phyloP scores from a whole-genome alignment of 352 stramenopile genomes.

The Phytophthora fragariae region DNA sequence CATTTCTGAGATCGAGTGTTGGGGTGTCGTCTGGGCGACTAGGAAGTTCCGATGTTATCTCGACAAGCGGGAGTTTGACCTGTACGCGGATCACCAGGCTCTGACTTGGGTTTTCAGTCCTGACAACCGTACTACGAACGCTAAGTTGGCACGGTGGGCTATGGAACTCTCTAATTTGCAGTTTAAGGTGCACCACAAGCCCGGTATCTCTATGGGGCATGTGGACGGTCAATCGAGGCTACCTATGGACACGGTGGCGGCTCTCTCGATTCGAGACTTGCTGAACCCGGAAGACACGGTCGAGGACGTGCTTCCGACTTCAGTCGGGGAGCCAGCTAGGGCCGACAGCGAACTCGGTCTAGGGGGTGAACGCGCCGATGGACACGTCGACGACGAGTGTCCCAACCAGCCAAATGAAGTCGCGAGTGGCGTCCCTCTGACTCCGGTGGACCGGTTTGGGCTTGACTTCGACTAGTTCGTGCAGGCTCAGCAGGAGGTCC shows the following conservation, averaged over 20 bases:
- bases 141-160: slow-evolving; percentile 11
- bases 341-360: background rate
- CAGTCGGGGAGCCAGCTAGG: background rate
- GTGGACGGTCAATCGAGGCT: slow-evolving; percentile 8
- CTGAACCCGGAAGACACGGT: slow-evolving; percentile 1
- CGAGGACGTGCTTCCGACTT: no score
- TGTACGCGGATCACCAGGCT: background rate
- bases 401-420: background rate
- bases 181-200: slow-evolving; percentile 13
- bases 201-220: slow-evolving; percentile 6
- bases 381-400: background rate
- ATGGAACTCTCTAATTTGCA: background rate
- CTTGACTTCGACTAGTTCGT: background rate
- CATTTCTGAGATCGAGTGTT: no score
- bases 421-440: background rate
- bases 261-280: background rate
- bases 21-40: no score
- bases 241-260: background rate
- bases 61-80: background rate
- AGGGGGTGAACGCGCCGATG: background rate
- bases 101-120: background rate
- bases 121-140: background rate
- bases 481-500: background rate
- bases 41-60: no score
- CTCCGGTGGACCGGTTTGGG: background rate